Evolutionary conservation across 2,329 filamentous ascomycete genomes (phyloP).

Genomic region (Hypocrella siamensis): DNA sequence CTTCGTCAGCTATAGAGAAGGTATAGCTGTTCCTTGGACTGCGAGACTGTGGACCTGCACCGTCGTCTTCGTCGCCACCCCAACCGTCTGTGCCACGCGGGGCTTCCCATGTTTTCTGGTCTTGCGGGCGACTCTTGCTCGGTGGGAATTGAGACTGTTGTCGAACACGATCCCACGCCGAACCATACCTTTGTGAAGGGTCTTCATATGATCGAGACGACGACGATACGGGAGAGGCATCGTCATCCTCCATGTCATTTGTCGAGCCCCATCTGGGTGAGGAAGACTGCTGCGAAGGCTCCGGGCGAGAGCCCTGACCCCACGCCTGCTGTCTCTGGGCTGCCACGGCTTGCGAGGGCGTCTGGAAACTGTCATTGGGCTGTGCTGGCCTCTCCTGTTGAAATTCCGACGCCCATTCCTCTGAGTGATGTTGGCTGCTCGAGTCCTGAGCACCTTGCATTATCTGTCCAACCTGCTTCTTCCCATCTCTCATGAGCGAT

Average conservation of each 20-base stretch:
- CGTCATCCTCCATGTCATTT: constrained; percentile 23
- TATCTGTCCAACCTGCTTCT: constrained; percentile 5
- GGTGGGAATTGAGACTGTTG: constrained; percentile 17
- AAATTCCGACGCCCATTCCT: constrained; percentile 7
- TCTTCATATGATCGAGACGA: constrained; percentile 11
- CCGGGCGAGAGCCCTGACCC: constrained; percentile 3
- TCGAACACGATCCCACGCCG: constrained; percentile 29
- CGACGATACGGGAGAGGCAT: constrained; percentile 26
- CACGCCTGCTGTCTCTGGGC: constrained; percentile 6
- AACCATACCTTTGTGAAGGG: constrained; percentile 10
- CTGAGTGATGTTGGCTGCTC: constrained; percentile 5
- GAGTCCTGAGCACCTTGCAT: constrained; percentile 5
- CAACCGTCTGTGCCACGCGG: constrained; percentile 5
- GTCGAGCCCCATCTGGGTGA: constrained; percentile 10
- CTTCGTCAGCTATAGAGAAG: constrained; percentile 20
- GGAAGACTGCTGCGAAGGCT: constrained; percentile 4
- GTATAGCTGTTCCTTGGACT: constrained; percentile 14
- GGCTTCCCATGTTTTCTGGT: constrained; percentile 6
- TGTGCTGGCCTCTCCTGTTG: constrained; percentile 4
- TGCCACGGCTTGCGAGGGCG: constrained; percentile 1
- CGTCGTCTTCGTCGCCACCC: constrained; percentile 13
- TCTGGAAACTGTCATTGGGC: constrained; percentile 2
- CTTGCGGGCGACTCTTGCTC: constrained; percentile 8
- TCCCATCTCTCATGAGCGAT: constrained; percentile 8
- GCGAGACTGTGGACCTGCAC: constrained; percentile 8